phyloP scores from a whole-genome alignment of 2,329 filamentous ascomycete genomes.

The Cladosporium cucumerinum region DNA sequence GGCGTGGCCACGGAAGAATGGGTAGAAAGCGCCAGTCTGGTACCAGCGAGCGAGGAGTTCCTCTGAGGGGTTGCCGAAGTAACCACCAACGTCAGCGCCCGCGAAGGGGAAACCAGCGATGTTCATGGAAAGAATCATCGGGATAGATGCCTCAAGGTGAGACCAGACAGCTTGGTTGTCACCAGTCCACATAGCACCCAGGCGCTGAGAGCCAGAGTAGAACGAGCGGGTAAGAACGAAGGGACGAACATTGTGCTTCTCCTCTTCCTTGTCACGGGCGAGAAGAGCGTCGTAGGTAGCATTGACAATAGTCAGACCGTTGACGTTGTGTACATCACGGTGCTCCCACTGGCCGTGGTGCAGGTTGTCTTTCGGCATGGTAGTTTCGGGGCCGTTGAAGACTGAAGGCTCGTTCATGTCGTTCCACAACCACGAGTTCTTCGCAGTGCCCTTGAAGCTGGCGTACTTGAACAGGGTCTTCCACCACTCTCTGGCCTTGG shows the following conservation, averaged over 20 bases:
- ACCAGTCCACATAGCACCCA: conserved; percentile 97
- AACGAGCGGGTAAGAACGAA: conserved; percentile 93
- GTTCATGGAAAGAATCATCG: conserved; percentile 90
- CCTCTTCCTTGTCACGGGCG: conserved; percentile 80
- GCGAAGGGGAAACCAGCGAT: conserved; percentile 92
- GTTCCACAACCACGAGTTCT: conserved; percentile 95
- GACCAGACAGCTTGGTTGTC: conserved; percentile 95
- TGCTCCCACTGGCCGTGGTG: conserved; percentile 93
- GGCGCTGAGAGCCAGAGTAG: conserved; percentile 83
- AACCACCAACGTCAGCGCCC: conserved; percentile 93
- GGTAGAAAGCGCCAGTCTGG: conserved; percentile 93
- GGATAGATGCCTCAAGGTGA: conserved; percentile 81
- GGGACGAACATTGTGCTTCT: conserved; percentile 58
- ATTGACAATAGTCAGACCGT: conserved; percentile 93
- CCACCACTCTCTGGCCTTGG: conserved; percentile 91
- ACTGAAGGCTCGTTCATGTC: conserved; percentile 99
- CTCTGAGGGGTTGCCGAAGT: conserved; percentile 94
- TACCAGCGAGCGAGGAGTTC: conserved; percentile 94
- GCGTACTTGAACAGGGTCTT: conserved; percentile 81
- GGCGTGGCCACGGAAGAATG: conserved; percentile 95
- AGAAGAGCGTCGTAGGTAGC: conserved; percentile 84
- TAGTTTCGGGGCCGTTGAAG: conserved; percentile 96
- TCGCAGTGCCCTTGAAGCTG: conserved; percentile 77
- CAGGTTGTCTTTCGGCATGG: conserved; percentile 98
- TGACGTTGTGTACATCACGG: conserved; percentile 91